Percentiles rank a stretch among this genome's conserved stretches.
Evolutionary conservation across 208 protist species (phyloP).

Genomic region (Polymyxa betae): DNA sequence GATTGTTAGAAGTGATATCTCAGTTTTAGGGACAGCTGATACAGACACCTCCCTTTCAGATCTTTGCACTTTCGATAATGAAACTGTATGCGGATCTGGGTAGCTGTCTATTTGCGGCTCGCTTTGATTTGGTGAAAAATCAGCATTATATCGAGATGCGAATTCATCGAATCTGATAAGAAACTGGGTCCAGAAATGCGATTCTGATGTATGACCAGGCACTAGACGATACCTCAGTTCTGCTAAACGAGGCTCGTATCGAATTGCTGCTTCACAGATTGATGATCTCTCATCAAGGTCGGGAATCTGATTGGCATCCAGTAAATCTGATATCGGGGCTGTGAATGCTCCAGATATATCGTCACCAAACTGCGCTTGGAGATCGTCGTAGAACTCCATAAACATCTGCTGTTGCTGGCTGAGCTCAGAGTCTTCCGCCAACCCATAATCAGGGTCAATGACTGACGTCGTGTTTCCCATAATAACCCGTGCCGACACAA

Average conservation of each 20-base stretch:
- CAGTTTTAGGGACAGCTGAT: background rate
- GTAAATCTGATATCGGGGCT: no score
- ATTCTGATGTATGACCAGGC: background rate
- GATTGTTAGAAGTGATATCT: background rate
- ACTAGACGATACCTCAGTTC: conserved; percentile 20
- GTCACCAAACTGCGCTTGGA: background rate
- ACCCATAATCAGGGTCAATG: no score
- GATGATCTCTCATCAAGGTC: background rate
- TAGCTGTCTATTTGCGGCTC: background rate
- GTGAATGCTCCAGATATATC: background rate
- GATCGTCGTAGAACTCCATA: conserved; percentile 11
- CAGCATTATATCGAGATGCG: background rate
- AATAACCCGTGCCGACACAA: no score
- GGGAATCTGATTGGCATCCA: background rate
- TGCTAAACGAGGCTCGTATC: conserved; percentile 1
- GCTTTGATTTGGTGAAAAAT: background rate
- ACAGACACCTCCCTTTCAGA: background rate
- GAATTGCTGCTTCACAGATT: background rate
- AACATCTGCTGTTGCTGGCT: no score
- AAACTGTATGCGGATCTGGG: background rate
- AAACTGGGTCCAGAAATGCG: conserved; percentile 13
- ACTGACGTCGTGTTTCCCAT: no score
- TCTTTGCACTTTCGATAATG: background rate
- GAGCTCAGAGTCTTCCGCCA: no score
- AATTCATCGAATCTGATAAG: background rate